Conservation (phyloP, 2,329 filamentous ascomycete species). For the Cercospora sp. region DNA sequence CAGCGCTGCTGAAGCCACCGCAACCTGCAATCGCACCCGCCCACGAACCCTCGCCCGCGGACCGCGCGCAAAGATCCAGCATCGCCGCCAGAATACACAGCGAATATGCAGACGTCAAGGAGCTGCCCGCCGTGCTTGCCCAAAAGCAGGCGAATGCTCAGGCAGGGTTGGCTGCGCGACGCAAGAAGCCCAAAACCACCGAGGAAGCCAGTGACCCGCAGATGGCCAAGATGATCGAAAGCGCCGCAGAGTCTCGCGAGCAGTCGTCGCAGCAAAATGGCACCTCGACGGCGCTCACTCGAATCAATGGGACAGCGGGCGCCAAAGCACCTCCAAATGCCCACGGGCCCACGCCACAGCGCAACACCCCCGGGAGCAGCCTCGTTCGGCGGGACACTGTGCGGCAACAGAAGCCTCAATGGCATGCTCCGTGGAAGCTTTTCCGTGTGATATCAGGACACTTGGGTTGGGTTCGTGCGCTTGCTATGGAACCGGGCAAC, state of each 20-base stretch:
- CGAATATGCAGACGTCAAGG: constrained; percentile 77
- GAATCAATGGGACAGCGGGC: constrained; percentile 48
- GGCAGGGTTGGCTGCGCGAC: constrained; percentile 58
- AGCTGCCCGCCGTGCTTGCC: constrained; percentile 74
- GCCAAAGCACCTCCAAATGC: constrained; percentile 54
- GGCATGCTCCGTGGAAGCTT: constrained; percentile 98
- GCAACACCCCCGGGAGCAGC: constrained; percentile 55
- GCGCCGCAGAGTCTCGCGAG: constrained; percentile 53
- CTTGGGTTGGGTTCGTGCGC: constrained; percentile 85
- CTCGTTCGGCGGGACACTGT: constrained; percentile 64
- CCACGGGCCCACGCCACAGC: constrained; percentile 54
- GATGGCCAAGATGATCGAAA: constrained; percentile 67
- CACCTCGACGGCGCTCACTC: constrained; percentile 59
- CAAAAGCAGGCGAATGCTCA: constrained; percentile 71
- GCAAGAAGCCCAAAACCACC: constrained; percentile 62
- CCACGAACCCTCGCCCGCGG: constrained; percentile 46
- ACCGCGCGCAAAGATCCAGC: constrained; percentile 48
- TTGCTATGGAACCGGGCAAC: constrained; percentile 93
- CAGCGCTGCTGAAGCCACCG: constrained; percentile 44
- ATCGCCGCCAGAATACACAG: constrained; percentile 61
- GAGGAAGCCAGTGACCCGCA: constrained; percentile 55
- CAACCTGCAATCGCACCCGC: constrained; percentile 45
- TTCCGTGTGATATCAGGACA: constrained; percentile 97
- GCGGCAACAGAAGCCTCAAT: constrained; percentile 76
- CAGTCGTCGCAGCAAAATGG: constrained; percentile 46